These are phyloP conservation scores for Kappamyces sp. DNA, from an alignment of 192 early-diverging fungal species.

Conservation along the genomic window DNA sequence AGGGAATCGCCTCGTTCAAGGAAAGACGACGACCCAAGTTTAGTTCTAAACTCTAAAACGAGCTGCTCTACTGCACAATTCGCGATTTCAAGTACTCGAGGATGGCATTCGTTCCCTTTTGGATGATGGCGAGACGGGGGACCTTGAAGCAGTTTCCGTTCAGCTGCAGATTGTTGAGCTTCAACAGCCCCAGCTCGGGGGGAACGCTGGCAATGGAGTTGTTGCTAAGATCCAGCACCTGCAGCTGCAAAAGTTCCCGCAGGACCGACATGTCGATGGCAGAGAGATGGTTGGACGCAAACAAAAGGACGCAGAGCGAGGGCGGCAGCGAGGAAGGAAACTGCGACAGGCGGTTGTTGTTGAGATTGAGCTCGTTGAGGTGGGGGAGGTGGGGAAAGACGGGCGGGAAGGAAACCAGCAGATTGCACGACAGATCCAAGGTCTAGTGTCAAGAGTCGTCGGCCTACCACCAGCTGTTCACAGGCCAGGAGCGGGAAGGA, in stretches of 20 bases:
- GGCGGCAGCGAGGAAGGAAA: not conserved
- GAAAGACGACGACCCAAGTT: no score
- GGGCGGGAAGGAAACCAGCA: not conserved
- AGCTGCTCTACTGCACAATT: slow-evolving; percentile 15
- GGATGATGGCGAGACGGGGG: not conserved
- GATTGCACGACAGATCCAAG: slow-evolving; percentile 8
- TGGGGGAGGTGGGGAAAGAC: not conserved
- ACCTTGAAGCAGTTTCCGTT: slow-evolving; percentile 23
- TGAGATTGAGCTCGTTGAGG: slow-evolving; percentile 7
- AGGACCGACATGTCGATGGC: slow-evolving; percentile 6
- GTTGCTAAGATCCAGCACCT: slow-evolving; percentile 24
- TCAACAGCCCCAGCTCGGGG: slow-evolving; percentile 22
- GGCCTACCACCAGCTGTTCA: not conserved
- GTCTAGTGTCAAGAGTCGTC: not conserved
- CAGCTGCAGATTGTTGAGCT: slow-evolving; percentile 16
- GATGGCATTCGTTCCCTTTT: slow-evolving; percentile 19
- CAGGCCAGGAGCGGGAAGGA: not conserved
- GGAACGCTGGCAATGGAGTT: slow-evolving; percentile 20
- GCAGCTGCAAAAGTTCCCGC: slow-evolving; percentile 3
- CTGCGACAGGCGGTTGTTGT: slow-evolving; percentile 1
- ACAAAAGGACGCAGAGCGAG: not conserved
- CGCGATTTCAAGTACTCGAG: slow-evolving; percentile 24
- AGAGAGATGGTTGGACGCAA: slow-evolving; percentile 1
- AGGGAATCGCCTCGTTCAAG: no score
- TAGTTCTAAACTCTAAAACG: no score